A percentile compares a stretch with the other conserved stretches of the same genome.
These are phyloP conservation scores for Chaetothyriales sp. DNA, from an alignment of 2,329 filamentous ascomycete species.

Conservation along the genomic window DNA sequence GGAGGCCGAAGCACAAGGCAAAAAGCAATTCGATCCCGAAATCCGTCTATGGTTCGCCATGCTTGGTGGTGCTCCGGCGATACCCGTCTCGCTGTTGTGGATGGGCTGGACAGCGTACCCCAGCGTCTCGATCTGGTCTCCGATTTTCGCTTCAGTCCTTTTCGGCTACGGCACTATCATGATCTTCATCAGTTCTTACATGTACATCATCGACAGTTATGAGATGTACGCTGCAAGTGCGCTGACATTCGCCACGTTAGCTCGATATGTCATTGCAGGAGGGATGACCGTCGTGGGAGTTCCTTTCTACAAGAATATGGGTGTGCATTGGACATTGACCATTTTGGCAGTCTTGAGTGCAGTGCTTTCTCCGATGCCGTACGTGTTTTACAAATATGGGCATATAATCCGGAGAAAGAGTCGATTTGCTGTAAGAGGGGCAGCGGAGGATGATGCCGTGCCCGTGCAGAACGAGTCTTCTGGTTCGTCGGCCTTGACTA, in stretches of 20 bases:
- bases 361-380: conserved; percentile 32
- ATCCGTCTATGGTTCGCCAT: conserved; percentile 42
- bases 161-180: conserved; percentile 40
- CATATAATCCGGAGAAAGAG: too few species aligned
- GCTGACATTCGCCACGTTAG: conserved; percentile 31
- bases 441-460: too few species aligned
- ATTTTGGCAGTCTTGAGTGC: conserved; percentile 28
- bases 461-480: too few species aligned
- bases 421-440: too few species aligned
- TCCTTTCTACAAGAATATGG: conserved; percentile 28
- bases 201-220: conserved; percentile 48
- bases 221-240: conserved; percentile 39
- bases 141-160: conserved; percentile 36
- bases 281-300: conserved; percentile 23
- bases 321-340: conserved; percentile 28
- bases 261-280: conserved; percentile 29
- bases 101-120: conserved; percentile 48
- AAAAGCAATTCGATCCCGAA: conserved; percentile 38
- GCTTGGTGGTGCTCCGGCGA: conserved; percentile 29
- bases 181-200: conserved; percentile 39
- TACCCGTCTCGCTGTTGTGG: conserved; percentile 44
- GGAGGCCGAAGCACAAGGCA: too few species aligned
- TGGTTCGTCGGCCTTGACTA: too few species aligned
- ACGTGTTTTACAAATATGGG: conserved; percentile 30
- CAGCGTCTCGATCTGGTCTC: conserved; percentile 38